Conservation (phyloP, 768 basidiomycete species). For the Suillus plorans region DNA sequence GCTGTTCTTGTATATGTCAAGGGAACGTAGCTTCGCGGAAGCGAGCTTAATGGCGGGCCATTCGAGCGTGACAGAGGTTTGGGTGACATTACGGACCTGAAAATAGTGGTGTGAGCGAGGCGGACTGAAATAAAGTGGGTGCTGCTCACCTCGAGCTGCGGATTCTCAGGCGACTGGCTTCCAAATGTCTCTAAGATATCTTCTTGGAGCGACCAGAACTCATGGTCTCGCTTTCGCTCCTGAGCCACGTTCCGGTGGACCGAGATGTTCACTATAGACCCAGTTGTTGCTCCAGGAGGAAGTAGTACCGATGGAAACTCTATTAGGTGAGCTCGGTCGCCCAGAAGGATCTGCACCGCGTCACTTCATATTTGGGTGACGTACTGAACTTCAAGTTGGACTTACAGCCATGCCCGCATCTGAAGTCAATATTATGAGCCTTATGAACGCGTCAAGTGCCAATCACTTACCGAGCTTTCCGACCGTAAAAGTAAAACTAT, state of each 20-base stretch:
- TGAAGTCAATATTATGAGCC: slow-evolving; percentile 29
- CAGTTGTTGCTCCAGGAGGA: slow-evolving; percentile 88
- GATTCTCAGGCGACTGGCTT: slow-evolving; percentile 60
- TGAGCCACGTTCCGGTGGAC: slow-evolving; percentile 86
- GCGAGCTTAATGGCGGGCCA: slow-evolving; percentile 89
- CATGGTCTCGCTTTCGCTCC: slow-evolving; percentile 76
- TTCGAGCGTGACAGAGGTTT: slow-evolving; percentile 95
- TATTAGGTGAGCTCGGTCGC: slow-evolving; percentile 92
- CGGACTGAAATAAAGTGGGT: background rate
- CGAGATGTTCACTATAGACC: slow-evolving; percentile 96
- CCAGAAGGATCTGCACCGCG: slow-evolving; percentile 72
- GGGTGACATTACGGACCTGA: slow-evolving; percentile 89
- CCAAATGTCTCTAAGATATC: slow-evolving; percentile 80
- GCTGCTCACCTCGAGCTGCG: slow-evolving; percentile 64
- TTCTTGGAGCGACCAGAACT: slow-evolving; percentile 84
- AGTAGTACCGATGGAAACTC: slow-evolving; percentile 96
- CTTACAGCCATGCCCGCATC: slow-evolving; percentile 94
- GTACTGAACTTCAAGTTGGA: slow-evolving; percentile 3
- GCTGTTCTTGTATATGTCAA: slow-evolving; percentile 92
- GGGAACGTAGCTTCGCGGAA: slow-evolving; percentile 78
- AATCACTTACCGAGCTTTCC: slow-evolving; percentile 82
- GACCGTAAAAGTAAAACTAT: slow-evolving; percentile 89
- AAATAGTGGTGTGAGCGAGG: slow-evolving; percentile 3
- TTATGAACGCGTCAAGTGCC: slow-evolving; percentile 6
- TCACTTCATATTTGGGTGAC: slow-evolving; percentile 3